A percentile compares a stretch with the other conserved stretches of the same genome.
phyloP scores from a whole-genome alignment of 2,329 filamentous ascomycete genomes.

The Sporothrix pseudoabietina region DNA sequence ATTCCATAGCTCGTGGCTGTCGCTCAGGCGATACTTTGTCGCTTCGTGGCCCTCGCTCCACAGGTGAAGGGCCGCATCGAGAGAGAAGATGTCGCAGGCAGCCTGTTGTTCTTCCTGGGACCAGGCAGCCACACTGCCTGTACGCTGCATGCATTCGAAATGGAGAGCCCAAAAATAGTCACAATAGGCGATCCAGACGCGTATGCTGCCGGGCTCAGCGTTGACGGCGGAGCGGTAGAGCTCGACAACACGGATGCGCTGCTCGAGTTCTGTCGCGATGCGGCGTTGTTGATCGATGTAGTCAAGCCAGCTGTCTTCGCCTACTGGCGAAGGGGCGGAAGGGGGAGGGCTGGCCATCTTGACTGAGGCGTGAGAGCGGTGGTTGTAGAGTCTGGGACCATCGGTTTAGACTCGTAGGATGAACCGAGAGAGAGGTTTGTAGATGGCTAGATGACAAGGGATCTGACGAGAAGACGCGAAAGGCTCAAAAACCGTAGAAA shows the following conservation, averaged over 20 bases:
- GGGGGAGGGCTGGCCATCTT: slow-evolving; percentile 37
- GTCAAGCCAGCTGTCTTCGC: slow-evolving; percentile 76
- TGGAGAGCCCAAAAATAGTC: slow-evolving; percentile 76
- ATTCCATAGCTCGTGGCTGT: slow-evolving; percentile 79
- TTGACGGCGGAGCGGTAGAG: slow-evolving; percentile 68
- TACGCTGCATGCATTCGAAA: slow-evolving; percentile 59
- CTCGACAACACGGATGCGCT: slow-evolving; percentile 70
- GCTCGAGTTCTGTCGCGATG: slow-evolving; percentile 63
- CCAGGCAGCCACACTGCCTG: slow-evolving; percentile 57
- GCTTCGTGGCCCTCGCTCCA: slow-evolving; percentile 73
- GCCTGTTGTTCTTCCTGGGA: slow-evolving; percentile 68
- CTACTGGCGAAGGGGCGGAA: slow-evolving; percentile 54
- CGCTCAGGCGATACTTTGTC: slow-evolving; percentile 72
- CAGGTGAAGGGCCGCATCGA: slow-evolving; percentile 65
- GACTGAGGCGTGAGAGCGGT: slow-evolving; percentile 28
- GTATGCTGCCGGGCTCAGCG: slow-evolving; percentile 72
- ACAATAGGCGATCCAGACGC: slow-evolving; percentile 76
- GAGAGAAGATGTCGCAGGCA: slow-evolving; percentile 71
- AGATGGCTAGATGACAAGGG: not conserved
- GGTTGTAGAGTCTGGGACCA: slow-evolving; percentile 23
- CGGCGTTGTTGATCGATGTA: slow-evolving; percentile 72
- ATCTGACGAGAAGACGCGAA: not conserved
- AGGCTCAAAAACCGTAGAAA: slow-evolving; percentile 12
- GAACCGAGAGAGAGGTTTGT: not conserved
- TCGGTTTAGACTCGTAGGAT: slow-evolving; percentile 29